phyloP scores from a whole-genome alignment of 116 monocot species.

The Phalaenopsis hybrid region DNA sequence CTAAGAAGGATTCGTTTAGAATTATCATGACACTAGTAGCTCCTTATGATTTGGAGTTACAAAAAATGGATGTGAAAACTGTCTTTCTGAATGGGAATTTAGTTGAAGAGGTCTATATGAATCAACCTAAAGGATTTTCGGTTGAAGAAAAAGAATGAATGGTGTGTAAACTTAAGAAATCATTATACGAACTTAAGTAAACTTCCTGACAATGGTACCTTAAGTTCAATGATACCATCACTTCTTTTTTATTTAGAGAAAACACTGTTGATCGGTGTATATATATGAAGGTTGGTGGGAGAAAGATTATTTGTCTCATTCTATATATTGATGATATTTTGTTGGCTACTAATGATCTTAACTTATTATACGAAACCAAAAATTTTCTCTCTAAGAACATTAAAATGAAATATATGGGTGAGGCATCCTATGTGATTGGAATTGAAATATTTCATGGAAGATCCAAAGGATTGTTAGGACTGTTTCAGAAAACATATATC shows the following conservation, averaged over 20 bases:
- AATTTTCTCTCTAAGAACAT: background rate
- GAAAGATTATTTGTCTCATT: background rate
- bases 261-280: background rate
- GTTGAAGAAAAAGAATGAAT: background rate
- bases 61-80: conserved; percentile 6
- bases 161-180: conserved; percentile 3
- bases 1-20: background rate
- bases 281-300: background rate
- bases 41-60: conserved; percentile 1
- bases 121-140: background rate
- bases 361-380: background rate
- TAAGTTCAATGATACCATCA: background rate
- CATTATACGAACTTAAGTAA: background rate
- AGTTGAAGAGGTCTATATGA: background rate
- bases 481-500: no score
- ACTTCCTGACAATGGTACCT: background rate
- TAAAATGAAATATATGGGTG: background rate
- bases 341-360: background rate
- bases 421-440: no score
- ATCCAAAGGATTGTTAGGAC: no score
- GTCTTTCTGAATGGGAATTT: background rate
- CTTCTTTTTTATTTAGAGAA: background rate
- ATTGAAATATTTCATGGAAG: no score
- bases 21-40: background rate
- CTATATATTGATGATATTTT: no score